phyloP scores from a whole-genome alignment of 2,329 filamentous ascomycete genomes.

The Paecilomyces niveus region DNA sequence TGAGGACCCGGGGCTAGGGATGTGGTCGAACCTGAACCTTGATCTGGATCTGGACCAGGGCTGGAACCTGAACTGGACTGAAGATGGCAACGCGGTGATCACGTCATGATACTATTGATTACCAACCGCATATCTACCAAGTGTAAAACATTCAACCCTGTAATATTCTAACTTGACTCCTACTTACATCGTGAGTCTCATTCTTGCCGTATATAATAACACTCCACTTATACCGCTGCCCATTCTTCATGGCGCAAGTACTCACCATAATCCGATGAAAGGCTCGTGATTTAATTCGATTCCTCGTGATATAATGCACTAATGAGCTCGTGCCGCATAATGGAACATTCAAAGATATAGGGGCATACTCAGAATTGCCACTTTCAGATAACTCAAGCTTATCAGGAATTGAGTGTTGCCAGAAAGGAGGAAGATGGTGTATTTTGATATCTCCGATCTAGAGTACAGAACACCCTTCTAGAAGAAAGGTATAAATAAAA shows the following conservation, averaged over 20 bases:
- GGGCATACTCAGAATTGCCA: background rate
- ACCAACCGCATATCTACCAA: background rate
- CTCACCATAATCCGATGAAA: background rate
- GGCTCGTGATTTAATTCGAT: background rate
- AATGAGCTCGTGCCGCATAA: no score
- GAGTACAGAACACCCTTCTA: background rate
- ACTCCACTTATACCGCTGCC: background rate
- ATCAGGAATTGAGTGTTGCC: background rate
- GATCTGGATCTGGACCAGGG: constrained; percentile 33
- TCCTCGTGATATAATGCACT: no score
- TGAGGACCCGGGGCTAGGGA: constrained; percentile 17
- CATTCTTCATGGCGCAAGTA: background rate
- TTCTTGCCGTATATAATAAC: background rate
- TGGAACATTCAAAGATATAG: background rate
- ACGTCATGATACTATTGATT: background rate
- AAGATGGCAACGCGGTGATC: constrained; percentile 4
- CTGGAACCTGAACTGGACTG: constrained; percentile 33
- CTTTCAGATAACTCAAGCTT: background rate
- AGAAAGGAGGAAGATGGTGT: background rate
- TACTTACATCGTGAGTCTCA: background rate
- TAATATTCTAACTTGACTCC: background rate
- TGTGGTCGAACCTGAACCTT: constrained; percentile 18
- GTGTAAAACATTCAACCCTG: background rate
- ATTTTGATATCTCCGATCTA: background rate
- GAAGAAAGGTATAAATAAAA: background rate